These are phyloP conservation scores for Aureobasidium zeae DNA, from an alignment of 2,329 filamentous ascomycete genomes.

Conservation along the genomic window DNA sequence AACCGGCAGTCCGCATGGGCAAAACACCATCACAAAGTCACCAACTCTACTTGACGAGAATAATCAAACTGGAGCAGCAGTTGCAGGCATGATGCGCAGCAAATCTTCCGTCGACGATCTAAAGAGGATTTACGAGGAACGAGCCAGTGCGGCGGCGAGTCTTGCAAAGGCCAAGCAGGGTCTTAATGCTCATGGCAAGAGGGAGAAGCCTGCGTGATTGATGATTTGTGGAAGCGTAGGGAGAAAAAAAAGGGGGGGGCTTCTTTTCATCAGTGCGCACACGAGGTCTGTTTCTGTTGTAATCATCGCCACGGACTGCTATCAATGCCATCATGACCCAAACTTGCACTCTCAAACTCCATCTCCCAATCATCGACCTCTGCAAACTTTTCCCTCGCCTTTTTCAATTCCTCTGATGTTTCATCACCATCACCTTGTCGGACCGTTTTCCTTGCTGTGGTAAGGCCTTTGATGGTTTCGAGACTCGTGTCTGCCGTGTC, in stretches of 20 bases:
- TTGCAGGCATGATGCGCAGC: constrained; percentile 31
- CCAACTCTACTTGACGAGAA: too few species aligned
- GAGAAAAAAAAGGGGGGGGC: too few species aligned
- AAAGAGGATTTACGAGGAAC: constrained; percentile 40
- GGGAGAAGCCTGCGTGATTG: too few species aligned
- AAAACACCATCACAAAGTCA: too few species aligned
- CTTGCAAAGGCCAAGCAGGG: constrained; percentile 11
- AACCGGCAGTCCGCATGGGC: neutral
- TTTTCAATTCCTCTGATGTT: constrained; percentile 32
- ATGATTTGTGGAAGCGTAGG: too few species aligned
- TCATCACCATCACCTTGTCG: too few species aligned
- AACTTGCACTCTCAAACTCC: constrained; percentile 42
- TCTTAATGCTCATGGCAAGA: too few species aligned
- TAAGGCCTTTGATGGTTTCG: constrained; percentile 10
- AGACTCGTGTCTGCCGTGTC: constrained; percentile 13
- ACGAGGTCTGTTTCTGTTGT: neutral
- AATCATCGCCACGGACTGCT: constrained; percentile 35
- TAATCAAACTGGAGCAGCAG: neutral
- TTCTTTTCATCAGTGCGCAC: neutral
- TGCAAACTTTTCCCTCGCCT: constrained; percentile 39
- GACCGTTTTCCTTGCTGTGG: too few species aligned
- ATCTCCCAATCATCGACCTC: constrained; percentile 43
- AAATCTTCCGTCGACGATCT: constrained; percentile 41
- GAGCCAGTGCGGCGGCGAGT: constrained; percentile 31
- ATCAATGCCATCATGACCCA: constrained; percentile 26